A percentile compares a stretch with the other conserved stretches of the same genome.
Conservation (phyloP, 1,139 yeast genomes). For the Pichia sp. region DNA sequence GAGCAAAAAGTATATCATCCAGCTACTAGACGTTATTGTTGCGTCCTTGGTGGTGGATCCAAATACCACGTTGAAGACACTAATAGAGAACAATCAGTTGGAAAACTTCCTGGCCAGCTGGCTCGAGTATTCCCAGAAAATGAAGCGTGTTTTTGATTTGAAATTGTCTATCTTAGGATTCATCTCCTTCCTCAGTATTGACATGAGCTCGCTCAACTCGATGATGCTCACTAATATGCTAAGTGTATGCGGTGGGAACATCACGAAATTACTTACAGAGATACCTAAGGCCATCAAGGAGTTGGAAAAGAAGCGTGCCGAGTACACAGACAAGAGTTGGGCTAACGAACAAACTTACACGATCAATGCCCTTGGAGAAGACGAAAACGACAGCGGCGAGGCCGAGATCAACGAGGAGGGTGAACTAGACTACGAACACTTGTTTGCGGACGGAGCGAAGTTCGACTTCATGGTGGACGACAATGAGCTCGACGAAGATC, state of each 20-base stretch:
- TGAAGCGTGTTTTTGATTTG: conserved; percentile 77
- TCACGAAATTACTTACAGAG: conserved; percentile 49
- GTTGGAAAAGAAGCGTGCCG: conserved; percentile 61
- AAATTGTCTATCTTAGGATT: conserved; percentile 70
- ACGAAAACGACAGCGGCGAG: conserved; percentile 41
- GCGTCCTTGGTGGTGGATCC: conserved; percentile 65
- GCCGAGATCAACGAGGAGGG: conserved; percentile 37
- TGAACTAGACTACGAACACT: conserved; percentile 22
- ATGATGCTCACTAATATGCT: conserved; percentile 31
- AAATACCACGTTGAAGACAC: conserved; percentile 45
- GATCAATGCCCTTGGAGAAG: conserved; percentile 32
- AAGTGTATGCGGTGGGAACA: conserved; percentile 43
- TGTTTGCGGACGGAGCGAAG: conserved; percentile 14
- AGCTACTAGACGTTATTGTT: conserved; percentile 59
- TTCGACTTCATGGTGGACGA: conserved; percentile 20
- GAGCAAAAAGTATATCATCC: conserved; percentile 40
- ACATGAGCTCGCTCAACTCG: conserved; percentile 18
- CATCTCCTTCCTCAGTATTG: conserved; percentile 43
- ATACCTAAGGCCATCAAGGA: conserved; percentile 68
- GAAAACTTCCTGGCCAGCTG: conserved; percentile 59
- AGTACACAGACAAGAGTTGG: conserved; percentile 37
- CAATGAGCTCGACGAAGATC: conserved; percentile 63
- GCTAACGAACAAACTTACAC: conserved; percentile 22
- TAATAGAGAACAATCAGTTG: conserved; percentile 46
- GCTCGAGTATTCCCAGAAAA: conserved; percentile 53